These are phyloP conservation scores for Fragilariopsis cylindrus DNA, from an alignment of 108 stramenopile species.

Conservation along the genomic window DNA sequence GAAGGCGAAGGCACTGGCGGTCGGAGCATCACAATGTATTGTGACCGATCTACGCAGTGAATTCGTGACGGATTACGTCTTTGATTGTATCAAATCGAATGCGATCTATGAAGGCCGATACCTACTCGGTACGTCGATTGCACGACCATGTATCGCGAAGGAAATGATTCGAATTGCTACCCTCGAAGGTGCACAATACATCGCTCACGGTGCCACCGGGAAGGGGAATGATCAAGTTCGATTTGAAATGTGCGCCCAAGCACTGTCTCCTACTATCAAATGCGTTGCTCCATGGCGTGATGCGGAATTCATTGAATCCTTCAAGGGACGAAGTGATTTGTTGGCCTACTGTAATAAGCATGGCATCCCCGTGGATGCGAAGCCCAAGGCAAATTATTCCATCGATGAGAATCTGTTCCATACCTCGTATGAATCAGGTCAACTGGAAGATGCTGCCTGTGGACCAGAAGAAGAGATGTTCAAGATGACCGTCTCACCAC, in stretches of 20 bases:
- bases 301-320: slow-evolving; percentile 92
- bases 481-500: slow-evolving; percentile 91
- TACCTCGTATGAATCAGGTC: slow-evolving; percentile 96
- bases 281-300: slow-evolving; percentile 98
- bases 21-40: slow-evolving; percentile 89
- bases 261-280: slow-evolving; percentile 90
- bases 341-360: slow-evolving; percentile 96
- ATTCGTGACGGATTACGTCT: slow-evolving; percentile 96
- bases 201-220: slow-evolving; percentile 98
- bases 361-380: slow-evolving; percentile 95
- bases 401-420: slow-evolving; percentile 99
- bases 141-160: slow-evolving; percentile 98
- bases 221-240: slow-evolving; percentile 99
- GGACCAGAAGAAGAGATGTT: slow-evolving; percentile 89
- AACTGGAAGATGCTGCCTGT: slow-evolving; percentile 90
- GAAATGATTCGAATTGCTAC: slow-evolving; percentile 97
- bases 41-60: slow-evolving; percentile 94
- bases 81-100: slow-evolving; percentile 93
- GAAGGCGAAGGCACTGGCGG: slow-evolving; percentile 85
- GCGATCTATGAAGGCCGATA: slow-evolving; percentile 95
- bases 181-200: slow-evolving; percentile 88
- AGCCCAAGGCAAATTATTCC: slow-evolving; percentile 95
- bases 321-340: slow-evolving; percentile 94
- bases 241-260: slow-evolving; percentile 99
- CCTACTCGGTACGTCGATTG: slow-evolving; percentile 94